These are phyloP conservation scores for Aspergillus puulaauensis DNA, from an alignment of 2,329 filamentous ascomycete species.

Conservation along the genomic window DNA sequence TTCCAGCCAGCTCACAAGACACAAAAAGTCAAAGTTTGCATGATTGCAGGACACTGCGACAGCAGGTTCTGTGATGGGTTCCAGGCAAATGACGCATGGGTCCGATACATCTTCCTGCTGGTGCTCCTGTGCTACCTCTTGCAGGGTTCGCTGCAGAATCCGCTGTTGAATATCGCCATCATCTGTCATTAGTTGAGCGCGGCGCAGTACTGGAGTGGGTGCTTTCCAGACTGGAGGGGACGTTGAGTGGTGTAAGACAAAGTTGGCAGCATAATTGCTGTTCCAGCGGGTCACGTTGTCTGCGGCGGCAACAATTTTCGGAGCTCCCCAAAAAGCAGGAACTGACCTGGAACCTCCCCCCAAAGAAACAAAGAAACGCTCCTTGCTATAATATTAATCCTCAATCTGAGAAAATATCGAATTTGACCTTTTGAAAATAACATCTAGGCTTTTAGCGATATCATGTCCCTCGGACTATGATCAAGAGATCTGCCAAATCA, in stretches of 20 bases:
- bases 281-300: slow-evolving; percentile 20
- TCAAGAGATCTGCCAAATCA: slow-evolving; percentile 33
- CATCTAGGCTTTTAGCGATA: background rate
- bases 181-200: slow-evolving; percentile 34
- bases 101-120: slow-evolving; percentile 37
- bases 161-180: slow-evolving; percentile 43
- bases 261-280: background rate
- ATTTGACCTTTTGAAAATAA: background rate
- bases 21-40: slow-evolving; percentile 79
- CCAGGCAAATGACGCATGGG: slow-evolving; percentile 86
- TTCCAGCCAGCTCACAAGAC: slow-evolving; percentile 78
- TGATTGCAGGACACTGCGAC: slow-evolving; percentile 76
- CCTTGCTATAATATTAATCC: background rate
- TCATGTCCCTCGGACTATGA: slow-evolving; percentile 21
- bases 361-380: background rate
- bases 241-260: background rate
- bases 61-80: slow-evolving; percentile 69
- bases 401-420: background rate
- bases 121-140: slow-evolving; percentile 42
- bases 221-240: background rate
- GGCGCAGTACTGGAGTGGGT: background rate
- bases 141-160: slow-evolving; percentile 46
- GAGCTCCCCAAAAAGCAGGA: slow-evolving; percentile 8
- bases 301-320: slow-evolving; percentile 10
- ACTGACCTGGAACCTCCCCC: background rate